Base-by-base conservation (phyloP, 192 early-diverging fungal genomes). In the Geranomyces michiganensis region DNA sequence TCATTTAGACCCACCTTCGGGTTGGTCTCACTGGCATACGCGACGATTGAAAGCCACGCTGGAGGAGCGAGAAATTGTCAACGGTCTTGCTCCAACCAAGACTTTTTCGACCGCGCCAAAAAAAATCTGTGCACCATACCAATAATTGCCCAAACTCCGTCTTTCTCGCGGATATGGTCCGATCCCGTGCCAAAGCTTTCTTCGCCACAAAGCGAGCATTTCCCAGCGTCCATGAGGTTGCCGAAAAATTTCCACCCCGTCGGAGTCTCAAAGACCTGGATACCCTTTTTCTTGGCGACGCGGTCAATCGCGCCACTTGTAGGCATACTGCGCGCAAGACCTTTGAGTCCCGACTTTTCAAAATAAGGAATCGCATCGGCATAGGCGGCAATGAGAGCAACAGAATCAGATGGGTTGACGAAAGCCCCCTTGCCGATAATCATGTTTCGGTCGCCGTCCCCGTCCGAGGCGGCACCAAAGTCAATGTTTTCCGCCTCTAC, bases 101-200 rank as follows among this genome's bases (percentile, higher is more conserved):
- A 3, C 51, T 41, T 41, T 41, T 41, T 3, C 36, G 3, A 10
- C 5, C 36, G 3, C 5, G 36, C 3, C 31, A 33, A 7, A 17
- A n/a, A n/a, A n/a, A n/a, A n/a, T n/a, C n/a, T n/a, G n/a, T n/a
- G n/a, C n/a, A n/a, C 58, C 76, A 58, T 77, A 91, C 90, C 88
- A 32, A 98, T 76, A 56, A 97, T 79, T 26, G 97, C 97, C 97
- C 97, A 99, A 61, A 99, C 79, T 55, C 97, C 97, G 81, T 99
- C 97, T 84, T 99, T 99, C 76, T 99, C 97, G 61, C 97, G 94
- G 62, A 99, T 96, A 65, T 97, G 96, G 80, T 97, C 96, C 0
- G 95, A 96, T 61, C 97, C 97, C 15, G 97, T 99, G 60, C 97
- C 97, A 79, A 99, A 99, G 6, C 90, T 92, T 81, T 99, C 97